Percentiles rank a stretch among this genome's conserved stretches.
Conservation (phyloP, 1,139 yeast species). For the Yamadazyma siamensis region DNA sequence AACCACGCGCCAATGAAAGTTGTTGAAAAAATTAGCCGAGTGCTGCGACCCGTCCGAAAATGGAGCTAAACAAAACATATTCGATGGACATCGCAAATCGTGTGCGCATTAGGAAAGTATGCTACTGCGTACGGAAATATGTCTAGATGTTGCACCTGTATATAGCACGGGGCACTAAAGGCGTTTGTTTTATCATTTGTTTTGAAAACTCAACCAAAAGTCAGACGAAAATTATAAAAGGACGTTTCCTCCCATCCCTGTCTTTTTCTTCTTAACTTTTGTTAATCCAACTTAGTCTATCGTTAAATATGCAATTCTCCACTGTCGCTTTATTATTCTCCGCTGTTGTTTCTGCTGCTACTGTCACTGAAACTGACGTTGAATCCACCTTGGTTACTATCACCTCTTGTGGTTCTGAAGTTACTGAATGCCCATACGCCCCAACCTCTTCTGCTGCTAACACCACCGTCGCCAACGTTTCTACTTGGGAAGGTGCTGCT, state of each 20-base stretch:
- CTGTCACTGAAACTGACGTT: constrained; percentile 26
- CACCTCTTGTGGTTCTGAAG: constrained; percentile 37
- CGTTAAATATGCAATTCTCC: constrained; percentile 20
- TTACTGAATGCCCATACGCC: constrained; percentile 41
- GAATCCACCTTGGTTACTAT: constrained; percentile 34
- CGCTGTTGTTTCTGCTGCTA: constrained; percentile 34
- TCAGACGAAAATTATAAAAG: constrained; percentile 2
- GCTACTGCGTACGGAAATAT: background rate
- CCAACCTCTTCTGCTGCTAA: constrained; percentile 17
- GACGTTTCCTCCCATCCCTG: background rate
- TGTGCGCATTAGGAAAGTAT: too few relatives aligned
- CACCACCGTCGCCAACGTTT: constrained; percentile 30
- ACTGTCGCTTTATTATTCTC: constrained; percentile 22
- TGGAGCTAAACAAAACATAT: too few relatives aligned
- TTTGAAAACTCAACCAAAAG: too few relatives aligned
- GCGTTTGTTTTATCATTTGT: background rate
- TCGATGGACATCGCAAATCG: too few relatives aligned
- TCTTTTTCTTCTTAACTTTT: constrained; percentile 5
- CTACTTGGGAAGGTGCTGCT: constrained; percentile 33
- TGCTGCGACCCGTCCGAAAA: too few relatives aligned
- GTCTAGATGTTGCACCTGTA: background rate
- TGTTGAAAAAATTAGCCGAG: too few relatives aligned
- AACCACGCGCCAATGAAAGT: too few relatives aligned
- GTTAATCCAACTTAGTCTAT: constrained; percentile 18
- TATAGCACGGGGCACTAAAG: background rate